A percentile compares a stretch with the other conserved stretches of the same genome.
phyloP scores from a whole-genome alignment of 495 filamentous ascomycete species.

The Lasiosphaeria hispida region DNA sequence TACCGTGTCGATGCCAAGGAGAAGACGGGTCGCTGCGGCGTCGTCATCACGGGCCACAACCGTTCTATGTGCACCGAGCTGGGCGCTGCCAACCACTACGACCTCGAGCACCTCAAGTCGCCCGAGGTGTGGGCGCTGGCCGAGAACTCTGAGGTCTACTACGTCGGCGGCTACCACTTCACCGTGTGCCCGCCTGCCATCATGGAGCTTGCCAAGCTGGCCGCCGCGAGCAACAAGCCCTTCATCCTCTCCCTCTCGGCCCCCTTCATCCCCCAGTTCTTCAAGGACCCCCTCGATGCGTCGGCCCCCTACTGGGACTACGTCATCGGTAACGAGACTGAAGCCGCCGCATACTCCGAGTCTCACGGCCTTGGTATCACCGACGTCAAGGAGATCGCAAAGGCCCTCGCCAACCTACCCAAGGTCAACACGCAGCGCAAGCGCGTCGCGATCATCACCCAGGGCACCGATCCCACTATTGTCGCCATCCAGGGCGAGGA shows the following conservation, averaged over 20 bases:
- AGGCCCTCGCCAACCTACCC: constrained; percentile 77
- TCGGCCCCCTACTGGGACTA: constrained; percentile 91
- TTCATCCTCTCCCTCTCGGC: constrained; percentile 90
- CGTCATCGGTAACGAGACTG: constrained; percentile 94
- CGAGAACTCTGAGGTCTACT: constrained; percentile 83
- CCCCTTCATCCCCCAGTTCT: constrained; percentile 95
- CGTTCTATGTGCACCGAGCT: constrained; percentile 93
- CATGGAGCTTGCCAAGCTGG: constrained; percentile 83
- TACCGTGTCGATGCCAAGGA: constrained; percentile 82
- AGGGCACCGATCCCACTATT: constrained; percentile 86
- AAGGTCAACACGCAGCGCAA: constrained; percentile 83
- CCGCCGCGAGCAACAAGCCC: constrained; percentile 80
- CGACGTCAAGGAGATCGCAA: constrained; percentile 84
- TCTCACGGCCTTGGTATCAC: constrained; percentile 68
- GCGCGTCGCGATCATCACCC: constrained; percentile 85
- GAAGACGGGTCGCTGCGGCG: constrained; percentile 90
- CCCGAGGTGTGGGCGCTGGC: constrained; percentile 88
- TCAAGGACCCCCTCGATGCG: constrained; percentile 89
- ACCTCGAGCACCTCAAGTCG: constrained; percentile 87
- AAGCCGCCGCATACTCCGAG: constrained; percentile 81
- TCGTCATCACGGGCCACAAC: constrained; percentile 93
- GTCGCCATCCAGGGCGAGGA: constrained; percentile 70
- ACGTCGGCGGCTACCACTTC: constrained; percentile 81
- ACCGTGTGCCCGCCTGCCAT: constrained; percentile 86
- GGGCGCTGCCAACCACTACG: constrained; percentile 94